phyloP scores from a whole-genome alignment of 495 filamentous ascomycete species.

The Podospora anserina region DNA sequence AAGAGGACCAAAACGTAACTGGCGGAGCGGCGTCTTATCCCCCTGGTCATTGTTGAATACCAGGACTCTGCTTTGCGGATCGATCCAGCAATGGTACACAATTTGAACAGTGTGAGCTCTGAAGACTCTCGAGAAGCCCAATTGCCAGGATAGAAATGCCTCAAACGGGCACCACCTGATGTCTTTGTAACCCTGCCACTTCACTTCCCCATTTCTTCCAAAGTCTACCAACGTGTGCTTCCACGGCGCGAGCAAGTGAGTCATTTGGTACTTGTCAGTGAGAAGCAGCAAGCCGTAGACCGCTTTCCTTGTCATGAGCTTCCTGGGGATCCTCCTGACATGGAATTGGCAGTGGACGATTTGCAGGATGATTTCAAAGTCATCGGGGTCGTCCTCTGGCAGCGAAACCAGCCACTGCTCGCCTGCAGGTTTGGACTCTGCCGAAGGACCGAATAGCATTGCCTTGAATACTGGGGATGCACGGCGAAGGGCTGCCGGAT shows the following conservation, averaged over 20 bases:
- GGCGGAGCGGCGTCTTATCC: not conserved
- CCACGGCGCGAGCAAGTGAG: not conserved
- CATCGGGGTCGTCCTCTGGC: constrained; percentile 1
- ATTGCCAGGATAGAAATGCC: not conserved
- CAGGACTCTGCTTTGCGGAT: not conserved
- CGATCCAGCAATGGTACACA: not conserved
- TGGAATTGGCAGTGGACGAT: not conserved
- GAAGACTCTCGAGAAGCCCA: not conserved
- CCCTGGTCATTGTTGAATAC: not conserved
- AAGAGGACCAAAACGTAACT: not conserved
- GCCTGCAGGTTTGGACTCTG: not conserved
- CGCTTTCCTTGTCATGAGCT: not conserved
- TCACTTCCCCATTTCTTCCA: not conserved
- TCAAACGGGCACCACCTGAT: not conserved
- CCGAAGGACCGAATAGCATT: constrained; percentile 7
- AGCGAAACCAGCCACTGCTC: not conserved
- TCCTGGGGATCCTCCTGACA: not conserved
- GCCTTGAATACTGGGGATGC: constrained; percentile 30
- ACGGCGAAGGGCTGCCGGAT: constrained; percentile 17
- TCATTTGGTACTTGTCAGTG: not conserved
- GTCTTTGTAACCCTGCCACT: too few relatives aligned
- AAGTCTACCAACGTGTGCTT: not conserved
- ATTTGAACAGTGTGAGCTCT: not conserved
- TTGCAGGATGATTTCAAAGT: not conserved
- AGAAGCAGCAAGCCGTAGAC: not conserved